A percentile compares a stretch with the other conserved stretches of the same genome.
These are phyloP conservation scores for Suillus weaverae DNA, from an alignment of 768 basidiomycete genomes.

Conservation along the genomic window DNA sequence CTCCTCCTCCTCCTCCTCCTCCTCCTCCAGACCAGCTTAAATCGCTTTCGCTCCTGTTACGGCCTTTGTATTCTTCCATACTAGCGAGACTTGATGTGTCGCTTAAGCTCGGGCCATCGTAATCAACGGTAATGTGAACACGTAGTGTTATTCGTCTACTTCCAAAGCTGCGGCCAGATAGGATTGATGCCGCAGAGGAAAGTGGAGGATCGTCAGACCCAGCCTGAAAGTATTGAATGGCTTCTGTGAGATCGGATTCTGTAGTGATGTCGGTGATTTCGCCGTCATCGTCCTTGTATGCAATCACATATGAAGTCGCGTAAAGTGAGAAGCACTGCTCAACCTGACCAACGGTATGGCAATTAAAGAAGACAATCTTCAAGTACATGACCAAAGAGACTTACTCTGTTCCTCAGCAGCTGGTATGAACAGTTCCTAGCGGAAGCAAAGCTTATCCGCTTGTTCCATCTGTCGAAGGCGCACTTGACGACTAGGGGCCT, in stretches of 20 bases:
- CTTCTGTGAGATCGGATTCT: conserved; percentile 80
- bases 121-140: conserved; percentile 79
- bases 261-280: conserved; percentile 68
- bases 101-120: conserved; percentile 88
- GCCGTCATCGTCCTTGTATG: conserved; percentile 88
- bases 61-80: conserved; percentile 65
- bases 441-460: conserved; percentile 77
- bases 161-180: conserved; percentile 63
- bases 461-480: conserved; percentile 69
- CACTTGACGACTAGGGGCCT: conserved; percentile 83
- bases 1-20: conserved; percentile 31
- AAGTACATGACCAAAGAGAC: conserved; percentile 18
- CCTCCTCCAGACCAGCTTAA: conserved; percentile 41
- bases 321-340: conserved; percentile 82
- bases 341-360: conserved; percentile 48
- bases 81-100: conserved; percentile 84
- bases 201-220: conserved; percentile 70
- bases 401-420: conserved; percentile 69
- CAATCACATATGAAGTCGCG: conserved; percentile 66
- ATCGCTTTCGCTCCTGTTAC: conserved; percentile 55
- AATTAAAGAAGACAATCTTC: background rate
- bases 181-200: conserved; percentile 72
- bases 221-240: conserved; percentile 82
- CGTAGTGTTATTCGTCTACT: conserved; percentile 73
- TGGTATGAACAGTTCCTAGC: conserved; percentile 80